phyloP scores from a whole-genome alignment of 129 eudicot species.

The Pittosporum tobira region DNA sequence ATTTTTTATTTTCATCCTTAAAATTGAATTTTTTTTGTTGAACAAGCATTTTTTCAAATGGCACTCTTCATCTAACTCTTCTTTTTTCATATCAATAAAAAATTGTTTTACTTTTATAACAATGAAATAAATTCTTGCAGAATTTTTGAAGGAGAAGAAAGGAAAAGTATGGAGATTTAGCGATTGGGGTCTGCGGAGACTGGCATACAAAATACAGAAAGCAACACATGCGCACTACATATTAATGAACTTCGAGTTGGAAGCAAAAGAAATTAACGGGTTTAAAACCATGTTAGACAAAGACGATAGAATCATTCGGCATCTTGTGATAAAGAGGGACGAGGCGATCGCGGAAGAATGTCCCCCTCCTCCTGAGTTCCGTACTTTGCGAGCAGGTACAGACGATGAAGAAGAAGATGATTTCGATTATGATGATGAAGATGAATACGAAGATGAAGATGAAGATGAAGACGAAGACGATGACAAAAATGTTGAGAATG shows the following conservation, averaged over 20 bases:
- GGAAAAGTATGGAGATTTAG: constrained; percentile 89
- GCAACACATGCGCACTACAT: constrained; percentile 81
- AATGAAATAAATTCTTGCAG: constrained; percentile 26
- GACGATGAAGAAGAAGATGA: constrained; percentile 58
- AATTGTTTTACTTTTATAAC: background rate
- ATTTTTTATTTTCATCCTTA: too few relatives aligned
- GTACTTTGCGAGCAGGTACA: constrained; percentile 50
- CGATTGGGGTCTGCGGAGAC: constrained; percentile 89
- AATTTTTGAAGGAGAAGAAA: constrained; percentile 74
- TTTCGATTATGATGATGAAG: constrained; percentile 27
- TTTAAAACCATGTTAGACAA: constrained; percentile 73
- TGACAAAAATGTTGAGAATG: constrained; percentile 10
- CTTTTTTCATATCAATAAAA: background rate
- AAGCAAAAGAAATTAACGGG: constrained; percentile 72
- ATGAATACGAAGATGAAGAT: constrained; percentile 34
- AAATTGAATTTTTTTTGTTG: too few relatives aligned
- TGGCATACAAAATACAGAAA: constrained; percentile 75
- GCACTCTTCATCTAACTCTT: too few relatives aligned
- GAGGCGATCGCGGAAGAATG: constrained; percentile 71
- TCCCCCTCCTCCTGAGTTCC: constrained; percentile 83
- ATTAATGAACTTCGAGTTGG: constrained; percentile 87
- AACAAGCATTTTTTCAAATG: too few relatives aligned
- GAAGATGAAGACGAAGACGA: constrained; percentile 21
- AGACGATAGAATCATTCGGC: constrained; percentile 89
- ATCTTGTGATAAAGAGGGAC: constrained; percentile 89